A percentile compares a stretch with the other conserved stretches of the same genome.
phyloP scores from a whole-genome alignment of 2,329 filamentous ascomycete genomes.

The Myrmaecium sp. region DNA sequence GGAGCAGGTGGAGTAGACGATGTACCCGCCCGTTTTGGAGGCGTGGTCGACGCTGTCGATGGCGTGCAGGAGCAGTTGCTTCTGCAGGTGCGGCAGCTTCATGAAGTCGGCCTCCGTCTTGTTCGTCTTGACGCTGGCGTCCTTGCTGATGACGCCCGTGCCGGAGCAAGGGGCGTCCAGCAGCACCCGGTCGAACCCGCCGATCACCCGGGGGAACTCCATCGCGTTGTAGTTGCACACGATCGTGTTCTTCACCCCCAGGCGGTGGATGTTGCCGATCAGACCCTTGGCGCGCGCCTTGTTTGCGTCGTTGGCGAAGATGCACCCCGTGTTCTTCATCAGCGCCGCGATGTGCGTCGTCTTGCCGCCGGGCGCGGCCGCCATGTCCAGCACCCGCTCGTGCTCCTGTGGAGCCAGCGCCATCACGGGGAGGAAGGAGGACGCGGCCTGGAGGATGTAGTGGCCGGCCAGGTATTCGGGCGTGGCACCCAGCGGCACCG shows the following conservation, averaged over 20 bases:
- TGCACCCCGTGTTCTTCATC: constrained; percentile 92
- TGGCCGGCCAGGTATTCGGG: constrained; percentile 95
- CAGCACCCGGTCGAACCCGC: constrained; percentile 85
- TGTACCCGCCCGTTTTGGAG: constrained; percentile 82
- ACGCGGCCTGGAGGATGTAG: constrained; percentile 94
- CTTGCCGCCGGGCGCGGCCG: constrained; percentile 88
- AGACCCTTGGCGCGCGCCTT: constrained; percentile 88
- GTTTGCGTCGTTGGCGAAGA: constrained; percentile 94
- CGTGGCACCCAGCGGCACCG: constrained; percentile 76
- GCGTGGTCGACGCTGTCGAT: constrained; percentile 89
- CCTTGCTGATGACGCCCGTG: constrained; percentile 94
- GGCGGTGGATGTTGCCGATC: constrained; percentile 92
- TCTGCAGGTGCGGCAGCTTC: constrained; percentile 81
- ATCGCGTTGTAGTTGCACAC: constrained; percentile 92
- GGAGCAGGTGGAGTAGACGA: constrained; percentile 93
- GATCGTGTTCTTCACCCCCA: constrained; percentile 84
- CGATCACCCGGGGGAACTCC: constrained; percentile 86
- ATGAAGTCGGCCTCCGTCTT: constrained; percentile 94
- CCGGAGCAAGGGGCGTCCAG: constrained; percentile 93
- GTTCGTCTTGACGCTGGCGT: constrained; percentile 93
- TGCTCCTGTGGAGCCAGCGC: constrained; percentile 84
- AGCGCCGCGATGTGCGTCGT: constrained; percentile 90
- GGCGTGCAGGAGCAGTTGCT: constrained; percentile 79
- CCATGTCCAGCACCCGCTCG: constrained; percentile 87
- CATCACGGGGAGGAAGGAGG: constrained; percentile 95